phyloP scores from a whole-genome alignment of 331 rosid genomes.

The Stylosanthes scabra region DNA sequence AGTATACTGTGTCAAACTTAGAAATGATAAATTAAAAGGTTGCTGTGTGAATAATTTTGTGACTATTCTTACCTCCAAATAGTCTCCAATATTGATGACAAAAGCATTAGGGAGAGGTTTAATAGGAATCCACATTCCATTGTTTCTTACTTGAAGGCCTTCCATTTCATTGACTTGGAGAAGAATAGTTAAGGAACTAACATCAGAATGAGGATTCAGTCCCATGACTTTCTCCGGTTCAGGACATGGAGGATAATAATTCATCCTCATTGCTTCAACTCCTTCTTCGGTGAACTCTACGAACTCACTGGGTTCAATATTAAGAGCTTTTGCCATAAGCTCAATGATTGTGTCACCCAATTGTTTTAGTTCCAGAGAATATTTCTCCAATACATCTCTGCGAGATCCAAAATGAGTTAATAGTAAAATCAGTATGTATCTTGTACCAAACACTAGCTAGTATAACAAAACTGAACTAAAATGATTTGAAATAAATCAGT shows the following conservation, averaged over 20 bases:
- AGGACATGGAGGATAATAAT: constrained; percentile 61
- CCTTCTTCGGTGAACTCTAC: constrained; percentile 45
- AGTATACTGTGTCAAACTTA: too few species aligned
- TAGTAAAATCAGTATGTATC: too few species aligned
- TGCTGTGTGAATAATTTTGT: background rate
- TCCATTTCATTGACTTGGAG: constrained; percentile 42
- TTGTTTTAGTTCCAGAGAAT: constrained; percentile 44
- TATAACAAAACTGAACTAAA: too few species aligned
- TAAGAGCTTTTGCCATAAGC: constrained; percentile 48
- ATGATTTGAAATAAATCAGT: too few species aligned
- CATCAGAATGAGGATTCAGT: constrained; percentile 57
- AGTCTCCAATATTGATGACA: constrained; percentile 41
- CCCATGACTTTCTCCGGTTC: constrained; percentile 56
- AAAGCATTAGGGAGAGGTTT: constrained; percentile 39
- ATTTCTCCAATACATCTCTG: constrained; percentile 52
- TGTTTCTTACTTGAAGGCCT: constrained; percentile 44
- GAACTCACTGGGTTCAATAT: constrained; percentile 45
- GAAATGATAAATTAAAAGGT: background rate
- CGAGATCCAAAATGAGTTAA: background rate
- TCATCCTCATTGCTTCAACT: constrained; percentile 45
- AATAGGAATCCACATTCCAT: constrained; percentile 35
- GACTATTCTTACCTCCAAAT: constrained; percentile 33
- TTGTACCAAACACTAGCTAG: too few species aligned
- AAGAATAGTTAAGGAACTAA: constrained; percentile 42
- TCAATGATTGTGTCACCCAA: constrained; percentile 43